These are phyloP conservation scores for Raffaelea albimanens DNA, from an alignment of 2,329 filamentous ascomycete genomes.

Conservation along the genomic window DNA sequence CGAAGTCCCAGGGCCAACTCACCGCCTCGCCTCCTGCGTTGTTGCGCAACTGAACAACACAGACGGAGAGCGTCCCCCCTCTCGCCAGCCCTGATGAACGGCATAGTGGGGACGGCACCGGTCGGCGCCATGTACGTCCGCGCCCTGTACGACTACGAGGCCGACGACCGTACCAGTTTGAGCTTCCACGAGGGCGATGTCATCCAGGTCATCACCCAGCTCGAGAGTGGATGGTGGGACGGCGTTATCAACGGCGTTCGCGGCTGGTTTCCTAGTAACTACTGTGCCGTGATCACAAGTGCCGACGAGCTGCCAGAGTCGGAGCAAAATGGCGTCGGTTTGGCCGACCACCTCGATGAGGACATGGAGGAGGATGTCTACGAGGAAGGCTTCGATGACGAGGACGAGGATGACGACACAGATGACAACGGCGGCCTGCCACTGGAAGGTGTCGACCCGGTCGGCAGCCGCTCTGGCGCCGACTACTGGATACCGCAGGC, in stretches of 20 bases:
- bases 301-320: conserved; percentile 63
- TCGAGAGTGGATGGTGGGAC: conserved; percentile 99
- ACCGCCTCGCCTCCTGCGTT: too few relatives aligned
- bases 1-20: too few relatives aligned
- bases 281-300: conserved; percentile 78
- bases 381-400: conserved; percentile 58
- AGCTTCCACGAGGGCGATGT: conserved; percentile 96
- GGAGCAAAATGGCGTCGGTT: conserved; percentile 42
- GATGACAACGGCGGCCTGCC: conserved; percentile 42
- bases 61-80: conserved; percentile 2
- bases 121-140: conserved; percentile 78
- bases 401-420: conserved; percentile 40
- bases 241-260: conserved; percentile 93
- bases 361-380: conserved; percentile 61
- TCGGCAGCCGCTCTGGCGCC: conserved; percentile 66
- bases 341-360: conserved; percentile 47
- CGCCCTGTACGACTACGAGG: conserved; percentile 95
- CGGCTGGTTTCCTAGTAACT: conserved; percentile 99
- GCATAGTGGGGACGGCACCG: conserved; percentile 48
- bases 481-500: conserved; percentile 99
- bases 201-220: conserved; percentile 95
- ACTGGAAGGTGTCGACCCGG: conserved; percentile 54
- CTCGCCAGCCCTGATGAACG: conserved; percentile 41
- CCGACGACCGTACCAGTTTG: conserved; percentile 91
- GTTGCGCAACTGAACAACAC: neutral